Base-by-base conservation (phyloP, 768 basidiomycete species). In the Agrocybe pediades region DNA sequence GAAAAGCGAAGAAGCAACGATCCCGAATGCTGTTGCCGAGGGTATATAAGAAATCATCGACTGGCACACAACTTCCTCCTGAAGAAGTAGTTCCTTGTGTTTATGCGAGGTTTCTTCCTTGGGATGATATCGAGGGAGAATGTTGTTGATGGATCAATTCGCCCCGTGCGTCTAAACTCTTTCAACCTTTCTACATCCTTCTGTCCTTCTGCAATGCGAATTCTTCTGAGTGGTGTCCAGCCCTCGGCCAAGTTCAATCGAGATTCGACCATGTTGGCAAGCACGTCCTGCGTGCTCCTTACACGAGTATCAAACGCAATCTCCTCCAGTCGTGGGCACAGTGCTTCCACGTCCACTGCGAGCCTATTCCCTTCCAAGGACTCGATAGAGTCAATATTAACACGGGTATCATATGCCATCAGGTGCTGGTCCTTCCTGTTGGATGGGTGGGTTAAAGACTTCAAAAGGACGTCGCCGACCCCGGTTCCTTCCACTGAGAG, bases 401-500 rank as follows among this genome's bases (percentile, higher is more conserved):
- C 13, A 36, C n/a, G 33, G 5, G n/a, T 36, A 36, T 36, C 11
- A 4, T n/a, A 4, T 3, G 33, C 33, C 33, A 15, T 36, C 33
- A n/a, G 5, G 33, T 36, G 33, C n/a, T n/a, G n/a, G n/a, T 42
- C 13, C 9, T 23, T 30, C 26, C 19, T 20, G 47, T 45, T 21
- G 20, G 42, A 47, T 6, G 36, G 44, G 43, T 49, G 60, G 30
- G 65, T 70, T 23, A 70, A 53, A 27, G 53, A 43, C 15, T 50
- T 51, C 45, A 70, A 39, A 9, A 68, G 40, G 46, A 47, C 46
- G 57, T 70, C 68, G 15, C 63, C 63, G 33, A 70, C 53, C 11
- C 21, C 47, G 20, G 63, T 54, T 9, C 68, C 65, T 33, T 62
- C 57, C 13, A 71, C 54, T 23, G 60, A 64, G 27, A 71, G 55